A percentile compares a stretch with the other conserved stretches of the same genome.
phyloP scores from a whole-genome alignment of 2,329 filamentous ascomycete genomes.

The Elsinoe australis region DNA sequence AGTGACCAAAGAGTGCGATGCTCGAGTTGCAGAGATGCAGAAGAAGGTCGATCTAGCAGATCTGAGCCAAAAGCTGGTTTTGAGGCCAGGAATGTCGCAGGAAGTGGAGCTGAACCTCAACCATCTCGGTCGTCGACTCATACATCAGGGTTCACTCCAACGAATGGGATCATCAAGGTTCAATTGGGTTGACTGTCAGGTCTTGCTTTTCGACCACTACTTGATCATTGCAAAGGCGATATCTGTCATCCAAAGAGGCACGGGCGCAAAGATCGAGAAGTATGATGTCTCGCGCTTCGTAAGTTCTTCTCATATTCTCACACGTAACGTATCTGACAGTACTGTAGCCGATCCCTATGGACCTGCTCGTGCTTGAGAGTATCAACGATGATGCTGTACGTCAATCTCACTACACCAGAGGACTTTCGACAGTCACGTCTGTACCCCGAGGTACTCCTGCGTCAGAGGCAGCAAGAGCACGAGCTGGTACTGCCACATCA shows the following conservation, averaged over 20 bases:
- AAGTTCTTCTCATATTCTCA: conserved; percentile 29
- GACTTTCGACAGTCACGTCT: conserved; percentile 60
- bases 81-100: conserved; percentile 79
- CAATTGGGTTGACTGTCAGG: conserved; percentile 88
- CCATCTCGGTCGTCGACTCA: conserved; percentile 83
- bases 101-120: conserved; percentile 79
- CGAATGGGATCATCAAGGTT: conserved; percentile 83
- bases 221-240: conserved; percentile 73
- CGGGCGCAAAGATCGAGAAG: conserved; percentile 64
- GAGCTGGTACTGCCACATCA: conserved; percentile 31
- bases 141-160: conserved; percentile 82
- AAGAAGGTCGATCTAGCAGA: conserved; percentile 87
- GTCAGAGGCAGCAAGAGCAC: neutral
- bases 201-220: conserved; percentile 92
- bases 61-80: conserved; percentile 70
- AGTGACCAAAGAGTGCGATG: conserved; percentile 85
- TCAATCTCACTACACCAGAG: conserved; percentile 63
- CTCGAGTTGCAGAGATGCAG: conserved; percentile 82
- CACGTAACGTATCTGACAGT: neutral
- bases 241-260: conserved; percentile 55
- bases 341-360: conserved; percentile 80
- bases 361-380: conserved; percentile 83
- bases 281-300: conserved; percentile 92
- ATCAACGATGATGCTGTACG: conserved; percentile 85
- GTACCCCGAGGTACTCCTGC: conserved; percentile 41